Evolutionary conservation across 75 land plant species (phyloP).

Genomic region (Ceratopteris richardii): DNA sequence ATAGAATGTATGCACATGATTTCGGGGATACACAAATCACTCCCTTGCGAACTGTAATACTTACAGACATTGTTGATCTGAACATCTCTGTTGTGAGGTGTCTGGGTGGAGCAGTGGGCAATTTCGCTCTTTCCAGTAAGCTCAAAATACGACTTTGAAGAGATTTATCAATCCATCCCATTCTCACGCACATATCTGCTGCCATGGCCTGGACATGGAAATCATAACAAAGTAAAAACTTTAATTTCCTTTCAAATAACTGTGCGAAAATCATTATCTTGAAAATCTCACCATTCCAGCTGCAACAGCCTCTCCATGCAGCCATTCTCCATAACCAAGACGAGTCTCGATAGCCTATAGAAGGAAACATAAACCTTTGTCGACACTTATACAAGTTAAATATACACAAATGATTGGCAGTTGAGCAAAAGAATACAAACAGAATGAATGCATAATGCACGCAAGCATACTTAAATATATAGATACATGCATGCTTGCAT

Average conservation of each 20-base stretch:
- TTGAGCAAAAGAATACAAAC: no score
- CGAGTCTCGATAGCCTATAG: conserved; percentile 91
- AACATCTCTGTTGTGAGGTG: conserved; percentile 74
- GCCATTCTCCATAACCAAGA: conserved; percentile 90
- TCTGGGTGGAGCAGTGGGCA: conserved; percentile 75
- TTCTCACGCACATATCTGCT: conserved; percentile 77
- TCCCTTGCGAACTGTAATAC: no score
- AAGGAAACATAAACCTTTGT: no score
- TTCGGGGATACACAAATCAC: no score
- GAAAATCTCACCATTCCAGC: conserved; percentile 63
- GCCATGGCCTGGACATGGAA: conserved; percentile 66
- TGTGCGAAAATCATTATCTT: no score
- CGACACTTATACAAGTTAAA: no score
- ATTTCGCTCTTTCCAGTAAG: conserved; percentile 50
- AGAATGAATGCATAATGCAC: no score
- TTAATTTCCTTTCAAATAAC: no score
- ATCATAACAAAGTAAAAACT: background rate
- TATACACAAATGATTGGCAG: no score
- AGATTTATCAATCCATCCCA: conserved; percentile 91
- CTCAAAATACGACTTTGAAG: conserved; percentile 42
- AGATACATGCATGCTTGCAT: no score
- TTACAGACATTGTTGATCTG: conserved; percentile 84
- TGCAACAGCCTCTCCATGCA: conserved; percentile 97
- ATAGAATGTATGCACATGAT: no score
- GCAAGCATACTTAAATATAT: no score